These are phyloP conservation scores for Abrus precatorius DNA, from an alignment of 306 rosid genomes.

Conservation along the genomic window DNA sequence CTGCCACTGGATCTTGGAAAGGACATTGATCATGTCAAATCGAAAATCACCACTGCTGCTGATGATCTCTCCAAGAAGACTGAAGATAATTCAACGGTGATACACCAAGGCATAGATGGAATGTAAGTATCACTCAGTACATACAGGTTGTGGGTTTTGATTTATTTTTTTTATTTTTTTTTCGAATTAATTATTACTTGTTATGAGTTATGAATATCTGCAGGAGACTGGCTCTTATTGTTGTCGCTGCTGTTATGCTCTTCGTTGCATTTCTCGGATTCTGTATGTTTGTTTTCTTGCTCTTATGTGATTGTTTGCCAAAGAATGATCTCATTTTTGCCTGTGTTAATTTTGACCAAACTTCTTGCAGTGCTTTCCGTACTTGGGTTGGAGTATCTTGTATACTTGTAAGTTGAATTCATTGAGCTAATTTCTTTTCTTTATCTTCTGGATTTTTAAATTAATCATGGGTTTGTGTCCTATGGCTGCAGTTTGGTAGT, in stretches of 20 bases:
- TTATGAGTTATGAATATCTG: constrained; percentile 18
- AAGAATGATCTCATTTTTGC: constrained; percentile 12
- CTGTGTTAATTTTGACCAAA: constrained; percentile 21
- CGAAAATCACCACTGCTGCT: constrained; percentile 37
- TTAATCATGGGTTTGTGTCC: neutral
- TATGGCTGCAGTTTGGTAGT: constrained; percentile 61
- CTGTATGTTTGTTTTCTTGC: constrained; percentile 56
- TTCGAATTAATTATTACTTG: neutral
- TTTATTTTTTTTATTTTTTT: neutral
- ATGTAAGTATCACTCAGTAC: constrained; percentile 36
- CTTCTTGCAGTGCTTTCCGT: constrained; percentile 69
- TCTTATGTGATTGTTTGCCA: neutral
- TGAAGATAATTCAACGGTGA: constrained; percentile 30
- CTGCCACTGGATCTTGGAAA: constrained; percentile 41
- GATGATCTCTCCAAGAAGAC: constrained; percentile 36
- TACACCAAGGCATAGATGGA: constrained; percentile 36
- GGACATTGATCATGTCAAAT: constrained; percentile 36
- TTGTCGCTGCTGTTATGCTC: constrained; percentile 69
- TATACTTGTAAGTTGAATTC: constrained; percentile 70
- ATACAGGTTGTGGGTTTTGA: neutral
- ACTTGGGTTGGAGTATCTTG: constrained; percentile 63
- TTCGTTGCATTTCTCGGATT: constrained; percentile 67
- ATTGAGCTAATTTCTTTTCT: neutral
- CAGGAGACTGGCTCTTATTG: constrained; percentile 71
- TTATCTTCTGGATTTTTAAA: neutral